These are phyloP conservation scores for Cephaloascus fragrans DNA, from an alignment of 805 yeast genomes.

Conservation along the genomic window DNA sequence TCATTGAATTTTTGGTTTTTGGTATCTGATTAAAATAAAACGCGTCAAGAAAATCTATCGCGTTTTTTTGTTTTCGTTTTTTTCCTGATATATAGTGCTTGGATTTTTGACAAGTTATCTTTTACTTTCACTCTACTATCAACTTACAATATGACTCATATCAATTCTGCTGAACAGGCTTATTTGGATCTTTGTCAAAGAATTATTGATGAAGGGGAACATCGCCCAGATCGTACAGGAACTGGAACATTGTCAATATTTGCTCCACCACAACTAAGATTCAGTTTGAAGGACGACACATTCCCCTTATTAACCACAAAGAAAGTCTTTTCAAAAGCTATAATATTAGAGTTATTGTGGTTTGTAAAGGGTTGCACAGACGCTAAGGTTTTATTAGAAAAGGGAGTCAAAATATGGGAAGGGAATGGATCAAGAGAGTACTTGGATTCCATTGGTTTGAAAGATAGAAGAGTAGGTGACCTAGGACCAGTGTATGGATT, in stretches of 20 bases:
- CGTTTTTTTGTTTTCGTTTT: too few species aligned
- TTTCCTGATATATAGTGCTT: too few species aligned
- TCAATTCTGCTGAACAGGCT: slow-evolving; percentile 64
- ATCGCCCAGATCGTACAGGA: slow-evolving; percentile 93
- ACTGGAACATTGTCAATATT: slow-evolving; percentile 88
- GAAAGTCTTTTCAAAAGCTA: slow-evolving; percentile 81
- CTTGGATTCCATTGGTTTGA: slow-evolving; percentile 74
- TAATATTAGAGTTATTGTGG: slow-evolving; percentile 88
- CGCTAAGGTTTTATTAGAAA: slow-evolving; percentile 64
- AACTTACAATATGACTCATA: slow-evolving; percentile 6
- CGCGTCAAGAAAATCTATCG: too few species aligned
- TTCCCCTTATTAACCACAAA: slow-evolving; percentile 93
- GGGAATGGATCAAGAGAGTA: slow-evolving; percentile 95
- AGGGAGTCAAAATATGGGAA: slow-evolving; percentile 97
- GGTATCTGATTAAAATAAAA: too few species aligned
- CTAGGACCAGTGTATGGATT: slow-evolving; percentile 98
- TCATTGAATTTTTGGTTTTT: too few species aligned
- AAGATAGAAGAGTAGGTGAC: slow-evolving; percentile 82
- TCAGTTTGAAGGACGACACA: slow-evolving; percentile 56
- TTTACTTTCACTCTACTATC: too few species aligned
- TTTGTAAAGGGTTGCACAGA: slow-evolving; percentile 86
- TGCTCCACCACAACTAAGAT: slow-evolving; percentile 94
- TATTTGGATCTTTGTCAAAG: slow-evolving; percentile 73
- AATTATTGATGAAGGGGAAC: slow-evolving; percentile 79
- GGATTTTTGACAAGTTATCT: too few species aligned